Evolutionary conservation across 768 basidiomycete species (phyloP), one percentile per base, ranked within the genome.

Genomic region (Naganishia vishniacii): DNA sequence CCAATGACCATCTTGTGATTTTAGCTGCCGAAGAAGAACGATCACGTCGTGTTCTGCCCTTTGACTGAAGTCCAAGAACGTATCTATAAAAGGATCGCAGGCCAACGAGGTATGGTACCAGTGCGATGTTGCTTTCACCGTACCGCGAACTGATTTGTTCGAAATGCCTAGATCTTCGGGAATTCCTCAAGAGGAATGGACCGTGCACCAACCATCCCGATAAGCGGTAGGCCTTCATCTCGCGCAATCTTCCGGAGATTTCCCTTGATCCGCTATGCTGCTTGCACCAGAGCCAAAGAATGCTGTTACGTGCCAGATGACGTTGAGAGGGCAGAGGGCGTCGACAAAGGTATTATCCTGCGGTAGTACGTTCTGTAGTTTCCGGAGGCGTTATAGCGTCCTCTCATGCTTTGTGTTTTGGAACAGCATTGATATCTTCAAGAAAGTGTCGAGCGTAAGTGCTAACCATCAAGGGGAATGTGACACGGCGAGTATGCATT

Each of bases 21-120:
- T n/a, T n/a, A 93, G 87, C 81, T 98, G 2, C 94, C 94, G 0
- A 81, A 81, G 66, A 99, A 99, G 80, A 82, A 82, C 0, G 94
- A 99, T 69, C 81, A 91, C 71, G 88, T 97, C 15, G 90, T 95
- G 5, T 94, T 97, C 71, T 99, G 94, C 71, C 93, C 91, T 16
- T 78, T 98, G 51, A 88, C 88, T 0, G 64, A 79, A 0, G 81
- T 78, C 37, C 93, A 95, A 77, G 82, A 85, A 29, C 72, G 75
- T 16, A 88, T 86, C 0, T 94, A 95, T 75, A 87, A 84, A 68
- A 81, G 82, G 5, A 80, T 93, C 34, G 78, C 93, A 25, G 76
- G 26, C 12, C 40, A 53, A 25, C 48, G 37, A 6, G 46, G 32
- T n/a, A 32, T 25, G 47, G 8, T n/a, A n/a, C n/a, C n/a, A n/a